phyloP scores from a whole-genome alignment of 768 basidiomycete genomes.

The Russula olivacea region DNA sequence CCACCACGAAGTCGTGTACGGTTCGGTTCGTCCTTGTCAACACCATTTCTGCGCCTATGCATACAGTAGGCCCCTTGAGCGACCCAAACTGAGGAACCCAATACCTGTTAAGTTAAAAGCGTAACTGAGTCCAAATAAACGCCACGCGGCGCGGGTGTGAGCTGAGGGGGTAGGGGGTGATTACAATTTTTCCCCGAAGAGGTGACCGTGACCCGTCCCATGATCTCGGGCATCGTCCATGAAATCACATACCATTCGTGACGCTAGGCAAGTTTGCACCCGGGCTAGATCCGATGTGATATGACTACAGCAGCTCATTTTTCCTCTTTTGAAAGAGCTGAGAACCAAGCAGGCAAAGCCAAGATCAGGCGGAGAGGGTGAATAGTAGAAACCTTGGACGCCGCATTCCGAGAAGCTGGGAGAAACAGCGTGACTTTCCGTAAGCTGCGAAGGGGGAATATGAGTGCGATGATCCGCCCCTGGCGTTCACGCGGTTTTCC shows the following conservation, averaged over 20 bases:
- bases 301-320: conserved; percentile 15
- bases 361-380: neutral
- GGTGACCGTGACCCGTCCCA: no score
- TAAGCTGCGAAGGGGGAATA: conserved; percentile 26
- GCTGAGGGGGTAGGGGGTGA: neutral
- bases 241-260: conserved; percentile 25
- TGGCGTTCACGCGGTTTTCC: conserved; percentile 26
- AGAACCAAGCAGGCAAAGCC: neutral
- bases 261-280: neutral
- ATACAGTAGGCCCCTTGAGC: conserved; percentile 27
- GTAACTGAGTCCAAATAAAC: neutral
- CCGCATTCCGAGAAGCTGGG: conserved; percentile 25
- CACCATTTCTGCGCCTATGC: conserved; percentile 10
- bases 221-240: conserved; percentile 28
- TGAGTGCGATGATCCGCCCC: conserved; percentile 28
- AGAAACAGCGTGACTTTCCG: conserved; percentile 22
- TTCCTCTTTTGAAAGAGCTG: conserved; percentile 29
- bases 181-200: no score
- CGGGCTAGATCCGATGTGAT: neutral
- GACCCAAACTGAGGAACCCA: conserved; percentile 27
- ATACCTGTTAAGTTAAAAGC: conserved; percentile 26
- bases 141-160: neutral
- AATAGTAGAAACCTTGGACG: conserved; percentile 22
- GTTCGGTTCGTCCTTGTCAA: conserved; percentile 21
- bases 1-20: conserved; percentile 29